phyloP scores from a whole-genome alignment of 1,284 basidiomycete genomes.

The Ganoderma multipileum region DNA sequence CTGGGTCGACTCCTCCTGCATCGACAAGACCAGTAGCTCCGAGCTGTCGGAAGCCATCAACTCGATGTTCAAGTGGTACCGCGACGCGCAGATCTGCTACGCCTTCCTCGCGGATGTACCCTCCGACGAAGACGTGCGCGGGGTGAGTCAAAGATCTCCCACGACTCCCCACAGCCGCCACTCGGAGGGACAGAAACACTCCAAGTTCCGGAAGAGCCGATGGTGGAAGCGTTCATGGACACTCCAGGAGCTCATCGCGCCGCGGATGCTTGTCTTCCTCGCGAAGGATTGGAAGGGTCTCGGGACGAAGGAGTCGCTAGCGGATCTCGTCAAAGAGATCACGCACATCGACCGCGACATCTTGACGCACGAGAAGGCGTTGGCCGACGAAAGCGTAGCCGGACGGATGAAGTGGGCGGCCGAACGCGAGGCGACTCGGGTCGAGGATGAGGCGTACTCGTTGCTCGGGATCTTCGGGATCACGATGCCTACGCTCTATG shows the following conservation, averaged over 20 bases:
- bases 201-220: background rate
- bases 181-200: no score
- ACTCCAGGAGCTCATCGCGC: conserved; percentile 12
- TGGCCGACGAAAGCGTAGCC: background rate
- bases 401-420: conserved; percentile 10
- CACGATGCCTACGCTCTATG: conserved; percentile 10
- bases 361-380: background rate
- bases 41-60: no score
- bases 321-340: background rate
- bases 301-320: background rate
- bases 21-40: no score
- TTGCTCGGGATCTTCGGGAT: conserved; percentile 9
- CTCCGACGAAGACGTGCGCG: no score
- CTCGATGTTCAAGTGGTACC: no score
- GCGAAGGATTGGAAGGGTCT: background rate
- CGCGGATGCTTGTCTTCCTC: background rate
- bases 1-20: no score
- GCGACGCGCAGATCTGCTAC: no score
- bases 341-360: background rate
- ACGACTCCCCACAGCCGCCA: no score
- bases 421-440: background rate
- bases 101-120: no score
- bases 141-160: no score
- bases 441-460: conserved; percentile 9
- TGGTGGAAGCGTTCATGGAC: conserved; percentile 7